A percentile compares a stretch with the other conserved stretches of the same genome.
These are phyloP conservation scores for Colletotrichum agaves DNA, from an alignment of 2,329 filamentous ascomycete genomes.

Conservation along the genomic window DNA sequence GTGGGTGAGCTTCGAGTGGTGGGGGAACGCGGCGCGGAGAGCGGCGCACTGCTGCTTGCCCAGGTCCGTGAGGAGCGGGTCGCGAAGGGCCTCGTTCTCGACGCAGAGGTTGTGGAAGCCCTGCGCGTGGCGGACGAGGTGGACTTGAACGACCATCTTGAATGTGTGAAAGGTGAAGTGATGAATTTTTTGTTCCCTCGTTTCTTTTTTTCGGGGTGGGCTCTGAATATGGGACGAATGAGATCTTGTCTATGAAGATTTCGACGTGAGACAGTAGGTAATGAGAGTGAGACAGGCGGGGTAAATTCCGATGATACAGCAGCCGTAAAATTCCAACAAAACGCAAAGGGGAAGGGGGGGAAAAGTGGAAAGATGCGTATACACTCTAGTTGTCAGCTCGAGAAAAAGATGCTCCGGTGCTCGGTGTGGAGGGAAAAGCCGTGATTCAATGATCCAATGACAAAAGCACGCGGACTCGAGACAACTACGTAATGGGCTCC, in stretches of 20 bases:
- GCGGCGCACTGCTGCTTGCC: conserved; percentile 78
- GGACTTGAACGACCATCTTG: conserved; percentile 65
- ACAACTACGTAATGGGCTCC: conserved; percentile 17
- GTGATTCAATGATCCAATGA: conserved; percentile 17
- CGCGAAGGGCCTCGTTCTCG: conserved; percentile 77
- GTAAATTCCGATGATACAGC: background rate
- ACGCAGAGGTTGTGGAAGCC: conserved; percentile 82
- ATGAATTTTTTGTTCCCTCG: too few species aligned
- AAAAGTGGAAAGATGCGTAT: background rate
- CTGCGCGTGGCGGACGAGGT: conserved; percentile 79
- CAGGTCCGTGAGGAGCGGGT: conserved; percentile 81
- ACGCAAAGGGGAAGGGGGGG: background rate
- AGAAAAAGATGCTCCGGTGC: background rate
- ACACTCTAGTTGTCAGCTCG: conserved; percentile 5
- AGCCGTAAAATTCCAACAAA: background rate
- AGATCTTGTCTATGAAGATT: background rate
- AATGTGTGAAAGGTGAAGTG: background rate
- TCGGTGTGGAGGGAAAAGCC: conserved; percentile 2
- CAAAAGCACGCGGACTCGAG: conserved; percentile 20
- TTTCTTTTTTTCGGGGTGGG: too few species aligned
- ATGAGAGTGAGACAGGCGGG: conserved; percentile 1
- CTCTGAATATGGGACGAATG: background rate
- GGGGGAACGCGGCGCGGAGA: conserved; percentile 71
- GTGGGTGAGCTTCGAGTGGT: conserved; percentile 72
- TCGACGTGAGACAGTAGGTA: background rate